phyloP scores from a whole-genome alignment of 1,284 basidiomycete genomes.

The Naganishia cerealis region DNA sequence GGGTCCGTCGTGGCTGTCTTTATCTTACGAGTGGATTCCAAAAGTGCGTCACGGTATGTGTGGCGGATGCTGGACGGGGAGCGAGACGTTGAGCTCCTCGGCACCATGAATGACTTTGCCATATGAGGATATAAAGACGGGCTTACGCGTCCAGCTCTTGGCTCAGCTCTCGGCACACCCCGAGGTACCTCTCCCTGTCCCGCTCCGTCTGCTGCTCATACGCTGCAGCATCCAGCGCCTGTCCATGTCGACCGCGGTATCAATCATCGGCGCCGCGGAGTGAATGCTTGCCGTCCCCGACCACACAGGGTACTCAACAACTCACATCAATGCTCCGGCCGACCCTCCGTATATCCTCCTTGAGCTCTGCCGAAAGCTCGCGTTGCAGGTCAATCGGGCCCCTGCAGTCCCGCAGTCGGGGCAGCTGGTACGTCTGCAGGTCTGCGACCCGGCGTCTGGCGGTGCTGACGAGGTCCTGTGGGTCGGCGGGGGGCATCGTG shows the following conservation, averaged over 20 bases:
- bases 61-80: conserved; percentile 35
- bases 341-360: conserved; percentile 69
- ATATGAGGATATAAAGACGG: not conserved
- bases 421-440: conserved; percentile 69
- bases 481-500: not conserved
- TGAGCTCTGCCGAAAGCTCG: conserved; percentile 68
- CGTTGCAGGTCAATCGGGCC: conserved; percentile 70
- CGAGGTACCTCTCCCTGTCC: conserved; percentile 65
- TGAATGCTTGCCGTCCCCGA: too few relatives aligned
- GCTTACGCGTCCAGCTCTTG: conserved; percentile 37
- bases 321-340: conserved; percentile 69
- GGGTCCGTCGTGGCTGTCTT: conserved; percentile 23
- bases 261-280: not conserved
- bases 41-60: conserved; percentile 42
- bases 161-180: conserved; percentile 39
- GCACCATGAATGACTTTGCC: not conserved
- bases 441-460: conserved; percentile 65
- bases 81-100: not conserved
- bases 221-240: conserved; percentile 63
- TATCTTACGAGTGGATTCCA: conserved; percentile 33
- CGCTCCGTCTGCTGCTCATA: conserved; percentile 53
- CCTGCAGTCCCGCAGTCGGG: conserved; percentile 65
- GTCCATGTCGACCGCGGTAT: not conserved
- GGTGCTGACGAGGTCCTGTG: conserved; percentile 30
- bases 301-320: not conserved